Base-by-base conservation (phyloP, 257 asterid species). In the Asclepias syriaca region DNA sequence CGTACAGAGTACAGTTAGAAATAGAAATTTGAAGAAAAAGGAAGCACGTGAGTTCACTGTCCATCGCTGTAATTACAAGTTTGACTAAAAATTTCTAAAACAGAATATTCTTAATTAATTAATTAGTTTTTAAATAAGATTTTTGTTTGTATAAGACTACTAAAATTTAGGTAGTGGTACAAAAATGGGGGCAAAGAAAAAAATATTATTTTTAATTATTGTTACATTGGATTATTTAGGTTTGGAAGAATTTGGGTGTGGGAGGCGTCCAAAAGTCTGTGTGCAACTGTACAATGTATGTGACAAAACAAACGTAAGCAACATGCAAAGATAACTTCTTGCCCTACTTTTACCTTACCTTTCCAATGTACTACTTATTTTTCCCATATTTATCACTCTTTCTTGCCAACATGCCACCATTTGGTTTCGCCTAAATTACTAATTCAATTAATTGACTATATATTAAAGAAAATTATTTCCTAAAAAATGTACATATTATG, bases 251-350 rank as follows among this genome's bases (percentile, higher is more conserved):
- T 72, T 45, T 71, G 50, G 65, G 48, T 5, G 19, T 3, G 39
- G 22, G 70, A 58, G 32, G 29, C 68, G 27, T 56, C 46, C 21
- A 53, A 27, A 19, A 64, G n/a, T 4, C 51, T 21, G 51, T n/a
- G 7, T 66, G 76, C 70, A 53, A 27, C 48, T 43, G 48, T 43
- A 43, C 48, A 43, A 6, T 55, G 53, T 16, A 21, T 37, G 53
- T 46, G 39, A n/a, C 39, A 22, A 74, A 68, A 63, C 78, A 74
- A 68, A 63, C 78, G 69, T 74, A 74, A 16, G 55, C 32, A 54
- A 43, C 63, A 68, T 37, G 82, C 82, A 74, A 82, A 79, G 81
- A 51, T 48, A 61, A 57, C 57, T 6, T 21, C 10, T 37, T 43
- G 48, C 8, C 7, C 7, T 65, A 13, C 16, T 18, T 43, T 57